phyloP scores from a whole-genome alignment of 2,329 filamentous ascomycete genomes.

The Colletotrichum paranaense region DNA sequence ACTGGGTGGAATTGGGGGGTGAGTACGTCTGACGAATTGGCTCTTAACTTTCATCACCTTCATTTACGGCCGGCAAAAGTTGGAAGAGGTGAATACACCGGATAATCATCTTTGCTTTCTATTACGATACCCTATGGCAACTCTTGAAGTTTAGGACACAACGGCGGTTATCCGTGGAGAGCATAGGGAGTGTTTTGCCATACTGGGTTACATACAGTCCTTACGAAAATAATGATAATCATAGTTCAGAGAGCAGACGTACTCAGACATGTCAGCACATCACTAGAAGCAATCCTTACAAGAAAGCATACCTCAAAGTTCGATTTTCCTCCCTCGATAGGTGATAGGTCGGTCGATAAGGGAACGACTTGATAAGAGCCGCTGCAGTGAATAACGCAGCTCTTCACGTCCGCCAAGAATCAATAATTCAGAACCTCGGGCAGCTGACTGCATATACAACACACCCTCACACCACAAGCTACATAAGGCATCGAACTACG shows the following conservation, averaged over 20 bases:
- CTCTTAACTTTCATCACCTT: conserved; percentile 24
- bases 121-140: conserved; percentile 25
- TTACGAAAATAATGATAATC: conserved; percentile 21
- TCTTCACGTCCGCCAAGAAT: not conserved
- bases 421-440: not conserved
- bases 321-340: not conserved
- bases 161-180: not conserved
- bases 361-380: not conserved
- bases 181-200: conserved; percentile 14
- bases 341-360: not conserved
- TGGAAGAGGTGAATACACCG: not conserved
- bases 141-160: not conserved
- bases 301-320: not conserved
- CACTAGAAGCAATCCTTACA: conserved; percentile 7
- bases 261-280: not conserved
- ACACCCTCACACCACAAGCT: not conserved
- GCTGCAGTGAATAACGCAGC: not conserved
- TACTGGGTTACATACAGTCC: conserved; percentile 15
- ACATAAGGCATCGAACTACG: not conserved
- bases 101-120: not conserved
- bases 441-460: not conserved
- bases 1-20: not conserved
- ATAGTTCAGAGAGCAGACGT: not conserved
- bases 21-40: not conserved
- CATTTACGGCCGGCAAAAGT: conserved; percentile 31